Percentiles rank a stretch among this genome's conserved stretches.
phyloP scores from a whole-genome alignment of 2,329 filamentous ascomycete species.

The Aspergillus novofumigatus region DNA sequence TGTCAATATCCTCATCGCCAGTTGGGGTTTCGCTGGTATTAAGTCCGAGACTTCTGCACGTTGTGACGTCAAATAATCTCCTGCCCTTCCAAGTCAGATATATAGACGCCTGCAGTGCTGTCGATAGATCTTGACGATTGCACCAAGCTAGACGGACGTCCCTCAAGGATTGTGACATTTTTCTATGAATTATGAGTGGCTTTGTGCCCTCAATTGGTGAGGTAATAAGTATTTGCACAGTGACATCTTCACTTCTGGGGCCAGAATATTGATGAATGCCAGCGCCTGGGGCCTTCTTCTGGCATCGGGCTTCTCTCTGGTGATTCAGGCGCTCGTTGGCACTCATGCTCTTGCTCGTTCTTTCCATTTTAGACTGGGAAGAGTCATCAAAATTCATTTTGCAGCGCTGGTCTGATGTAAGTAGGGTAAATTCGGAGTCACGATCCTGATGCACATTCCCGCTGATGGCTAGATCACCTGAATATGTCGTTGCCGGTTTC shows the following conservation, averaged over 20 bases:
- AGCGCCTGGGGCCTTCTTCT: background rate
- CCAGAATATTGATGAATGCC: background rate
- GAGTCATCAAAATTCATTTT: background rate
- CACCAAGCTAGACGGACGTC: constrained; percentile 69
- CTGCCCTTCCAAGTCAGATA: constrained; percentile 77
- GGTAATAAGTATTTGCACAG: constrained; percentile 63
- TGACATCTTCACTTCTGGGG: constrained; percentile 38
- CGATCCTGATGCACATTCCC: background rate
- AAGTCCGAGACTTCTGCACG: constrained; percentile 65
- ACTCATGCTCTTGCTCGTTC: background rate
- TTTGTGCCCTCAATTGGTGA: constrained; percentile 61
- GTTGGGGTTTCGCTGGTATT: constrained; percentile 38
- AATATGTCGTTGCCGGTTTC: background rate
- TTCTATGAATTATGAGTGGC: constrained; percentile 61
- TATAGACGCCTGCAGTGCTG: constrained; percentile 50
- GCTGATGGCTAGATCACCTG: background rate
- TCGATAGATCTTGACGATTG: constrained; percentile 53
- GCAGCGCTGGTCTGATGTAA: background rate
- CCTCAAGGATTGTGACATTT: constrained; percentile 63
- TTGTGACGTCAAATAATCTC: constrained; percentile 71
- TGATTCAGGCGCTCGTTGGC: background rate
- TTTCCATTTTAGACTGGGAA: background rate
- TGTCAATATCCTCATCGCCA: constrained; percentile 32
- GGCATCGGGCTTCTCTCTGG: background rate
- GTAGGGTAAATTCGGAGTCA: background rate